Evolutionary conservation across 2,329 filamentous ascomycete genomes (phyloP).

Genomic region (Venturiaceae sp.): DNA sequence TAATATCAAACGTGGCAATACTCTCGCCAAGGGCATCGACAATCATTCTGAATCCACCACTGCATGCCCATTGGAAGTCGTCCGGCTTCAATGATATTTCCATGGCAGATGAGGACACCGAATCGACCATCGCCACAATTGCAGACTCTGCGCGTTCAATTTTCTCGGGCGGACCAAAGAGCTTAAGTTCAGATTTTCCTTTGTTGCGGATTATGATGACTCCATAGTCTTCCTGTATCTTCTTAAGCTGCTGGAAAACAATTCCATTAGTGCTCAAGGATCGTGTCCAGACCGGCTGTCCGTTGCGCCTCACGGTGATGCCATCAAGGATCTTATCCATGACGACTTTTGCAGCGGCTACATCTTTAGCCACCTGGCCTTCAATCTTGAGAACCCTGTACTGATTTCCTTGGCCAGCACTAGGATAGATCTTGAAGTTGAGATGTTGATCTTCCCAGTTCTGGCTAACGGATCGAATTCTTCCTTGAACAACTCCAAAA

Average conservation of each 20-base stretch:
- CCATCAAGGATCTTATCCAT: background rate
- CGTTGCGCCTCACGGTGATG: background rate
- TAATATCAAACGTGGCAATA: slow-evolving; percentile 22
- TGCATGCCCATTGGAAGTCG: slow-evolving; percentile 21
- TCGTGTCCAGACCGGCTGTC: background rate
- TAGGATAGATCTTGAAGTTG: background rate
- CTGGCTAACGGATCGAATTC: background rate
- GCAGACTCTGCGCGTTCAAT: slow-evolving; percentile 11
- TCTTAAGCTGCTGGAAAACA: slow-evolving; percentile 12
- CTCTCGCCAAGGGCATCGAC: slow-evolving; percentile 16
- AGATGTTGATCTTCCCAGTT: background rate
- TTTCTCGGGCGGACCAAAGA: slow-evolving; percentile 17
- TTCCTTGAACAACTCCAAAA: background rate
- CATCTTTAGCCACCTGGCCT: background rate
- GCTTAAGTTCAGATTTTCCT: slow-evolving; percentile 18
- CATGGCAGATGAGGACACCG: background rate
- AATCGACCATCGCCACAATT: slow-evolving; percentile 12
- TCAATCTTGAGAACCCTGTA: background rate
- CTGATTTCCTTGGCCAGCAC: background rate
- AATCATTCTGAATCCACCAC: slow-evolving; percentile 23
- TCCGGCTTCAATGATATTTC: slow-evolving; percentile 19
- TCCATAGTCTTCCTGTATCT: slow-evolving; percentile 7
- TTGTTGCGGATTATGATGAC: slow-evolving; percentile 21
- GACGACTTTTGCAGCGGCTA: background rate
- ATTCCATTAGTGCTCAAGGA: background rate